These are phyloP conservation scores for Solidago caesia DNA, from an alignment of 129 eudicot species.

Conservation along the genomic window DNA sequence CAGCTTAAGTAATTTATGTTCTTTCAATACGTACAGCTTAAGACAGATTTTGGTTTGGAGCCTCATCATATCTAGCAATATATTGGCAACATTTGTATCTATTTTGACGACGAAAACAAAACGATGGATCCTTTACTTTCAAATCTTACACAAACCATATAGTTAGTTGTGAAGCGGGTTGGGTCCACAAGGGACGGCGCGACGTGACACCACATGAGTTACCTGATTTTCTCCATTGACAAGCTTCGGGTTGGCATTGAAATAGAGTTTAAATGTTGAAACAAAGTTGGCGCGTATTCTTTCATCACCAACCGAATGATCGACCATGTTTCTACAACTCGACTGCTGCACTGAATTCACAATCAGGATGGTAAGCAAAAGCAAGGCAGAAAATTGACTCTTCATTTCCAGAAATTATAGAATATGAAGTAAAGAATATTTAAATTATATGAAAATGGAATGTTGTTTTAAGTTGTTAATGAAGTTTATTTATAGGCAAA, in stretches of 20 bases:
- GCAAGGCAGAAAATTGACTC: conserved; percentile 16
- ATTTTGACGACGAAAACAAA: no score
- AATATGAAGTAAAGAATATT: conserved; percentile 14
- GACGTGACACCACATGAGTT: conserved; percentile 48
- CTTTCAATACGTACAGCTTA: no score
- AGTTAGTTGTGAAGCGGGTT: conserved; percentile 45
- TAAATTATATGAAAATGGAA: conserved; percentile 17
- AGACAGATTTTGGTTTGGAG: no score
- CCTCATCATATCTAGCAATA: no score
- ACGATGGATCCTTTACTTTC: not conserved
- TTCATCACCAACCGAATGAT: conserved; percentile 9
- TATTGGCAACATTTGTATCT: no score
- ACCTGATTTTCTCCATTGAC: conserved; percentile 11
- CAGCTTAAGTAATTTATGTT: no score
- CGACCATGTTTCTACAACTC: conserved; percentile 41
- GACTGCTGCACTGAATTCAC: conserved; percentile 27
- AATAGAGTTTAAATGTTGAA: conserved; percentile 38
- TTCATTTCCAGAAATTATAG: conserved; percentile 16
- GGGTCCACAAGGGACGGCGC: conserved; percentile 66
- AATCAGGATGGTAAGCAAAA: conserved; percentile 31
- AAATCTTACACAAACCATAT: not conserved
- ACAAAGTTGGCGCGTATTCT: conserved; percentile 44
- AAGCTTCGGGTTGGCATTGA: conserved; percentile 31
- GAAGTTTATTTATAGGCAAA: conserved; percentile 33
- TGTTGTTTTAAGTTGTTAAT: conserved; percentile 29